Evolutionary conservation across 768 basidiomycete species (phyloP).

Genomic region (Rhodotorula sphaerocarpa): DNA sequence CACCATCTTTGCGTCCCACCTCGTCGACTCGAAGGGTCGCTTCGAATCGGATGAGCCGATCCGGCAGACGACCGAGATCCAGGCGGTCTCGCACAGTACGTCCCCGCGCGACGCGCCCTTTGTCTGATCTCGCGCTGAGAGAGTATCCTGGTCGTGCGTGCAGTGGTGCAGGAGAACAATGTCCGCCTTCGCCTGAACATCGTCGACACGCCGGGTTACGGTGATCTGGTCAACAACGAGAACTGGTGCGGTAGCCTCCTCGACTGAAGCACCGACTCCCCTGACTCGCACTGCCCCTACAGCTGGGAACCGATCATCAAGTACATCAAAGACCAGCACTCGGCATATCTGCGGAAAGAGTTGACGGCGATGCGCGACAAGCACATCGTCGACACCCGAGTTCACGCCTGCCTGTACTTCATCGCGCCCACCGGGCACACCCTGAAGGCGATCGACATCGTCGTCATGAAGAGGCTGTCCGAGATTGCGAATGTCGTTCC

Average conservation of each 20-base stretch:
- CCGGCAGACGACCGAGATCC: slow-evolving; percentile 93
- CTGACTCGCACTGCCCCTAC: background rate
- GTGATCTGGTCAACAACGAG: slow-evolving; percentile 98
- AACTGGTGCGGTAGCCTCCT: slow-evolving; percentile 61
- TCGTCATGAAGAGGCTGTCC: slow-evolving; percentile 97
- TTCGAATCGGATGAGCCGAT: slow-evolving; percentile 77
- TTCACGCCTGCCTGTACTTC: slow-evolving; percentile 97
- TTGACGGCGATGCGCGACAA: slow-evolving; percentile 97
- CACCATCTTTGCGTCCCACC: slow-evolving; percentile 96
- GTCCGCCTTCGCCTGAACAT: slow-evolving; percentile 92
- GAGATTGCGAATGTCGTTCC: slow-evolving; percentile 99
- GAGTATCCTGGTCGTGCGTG: background rate
- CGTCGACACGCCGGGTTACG: slow-evolving; percentile 96
- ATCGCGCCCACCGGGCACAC: slow-evolving; percentile 98
- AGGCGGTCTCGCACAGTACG: slow-evolving; percentile 85
- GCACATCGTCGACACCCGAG: slow-evolving; percentile 95
- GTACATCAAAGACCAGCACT: slow-evolving; percentile 99
- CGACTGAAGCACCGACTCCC: too few species aligned
- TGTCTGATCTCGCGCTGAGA: background rate
- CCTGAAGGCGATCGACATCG: slow-evolving; percentile 90
- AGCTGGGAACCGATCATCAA: slow-evolving; percentile 99
- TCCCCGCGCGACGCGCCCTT: slow-evolving; percentile 19
- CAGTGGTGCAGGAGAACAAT: slow-evolving; percentile 93
- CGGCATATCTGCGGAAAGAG: slow-evolving; percentile 96
- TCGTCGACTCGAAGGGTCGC: slow-evolving; percentile 95